Base-by-base conservation (phyloP, 305 asterid genomes). In the Rubia peregrina region DNA sequence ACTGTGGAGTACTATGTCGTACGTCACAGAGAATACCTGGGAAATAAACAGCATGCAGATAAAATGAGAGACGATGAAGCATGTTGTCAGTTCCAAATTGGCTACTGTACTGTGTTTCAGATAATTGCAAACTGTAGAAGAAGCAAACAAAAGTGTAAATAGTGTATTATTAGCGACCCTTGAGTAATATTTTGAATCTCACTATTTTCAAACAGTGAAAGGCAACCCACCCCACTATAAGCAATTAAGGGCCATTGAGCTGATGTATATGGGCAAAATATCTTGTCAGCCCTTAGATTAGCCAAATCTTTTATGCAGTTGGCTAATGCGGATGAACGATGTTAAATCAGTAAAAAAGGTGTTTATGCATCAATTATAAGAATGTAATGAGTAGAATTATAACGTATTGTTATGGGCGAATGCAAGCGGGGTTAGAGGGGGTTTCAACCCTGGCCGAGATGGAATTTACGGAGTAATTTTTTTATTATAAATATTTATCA, bases 21-120 rank as follows among this genome's bases (percentile, higher is more conserved):
- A 63, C 41, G 72, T 57, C 63, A 46, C 7, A 42, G 61, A 66
- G 3, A 24, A 30, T 24, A 67, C 55, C 73, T 36, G 61, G 14
- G 40, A 44, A 7, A 42, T 30, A 24, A 56, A 67, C 42, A 59
- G 66, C n/a, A 14, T 14, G 22, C 66, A 6, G n/a, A 12, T 33
- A 5, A 65, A 41, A 42, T 46, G 36, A 17, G 6, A 41, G 24
- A 44, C 13, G 14, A 44, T 33, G 49, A 61, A 38, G 19, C 65
- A 17, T 44, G 3, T 3, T 33, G 30, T 5, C 11, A 43, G 48
- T 42, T 17, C 38, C 38, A 33, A 33, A 33, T 2, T 21, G 26
- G 65, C 44, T 42, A 7, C 46, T 16, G 30, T 30, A 40, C 22
- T 38, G 6, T 16, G 36, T 44, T 44, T 30, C 65, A 30, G 65